Percentiles rank a stretch among this genome's conserved stretches.
These are phyloP conservation scores for Coemansia sp. DNA, from an alignment of 192 early-diverging fungal genomes.

Conservation along the genomic window DNA sequence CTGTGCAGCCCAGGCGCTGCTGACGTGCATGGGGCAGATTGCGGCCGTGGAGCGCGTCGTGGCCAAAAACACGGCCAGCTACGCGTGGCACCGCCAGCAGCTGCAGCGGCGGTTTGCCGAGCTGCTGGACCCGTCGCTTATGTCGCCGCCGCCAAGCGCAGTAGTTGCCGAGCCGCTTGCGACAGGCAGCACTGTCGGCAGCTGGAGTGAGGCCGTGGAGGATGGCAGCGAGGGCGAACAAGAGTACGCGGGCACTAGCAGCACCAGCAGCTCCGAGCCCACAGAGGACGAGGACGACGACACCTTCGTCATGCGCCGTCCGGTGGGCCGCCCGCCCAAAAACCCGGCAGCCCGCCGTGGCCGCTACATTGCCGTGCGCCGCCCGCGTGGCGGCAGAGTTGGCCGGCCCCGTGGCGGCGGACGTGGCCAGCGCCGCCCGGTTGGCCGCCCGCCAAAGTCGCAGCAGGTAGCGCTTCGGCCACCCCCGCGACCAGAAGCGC, in stretches of 20 bases:
- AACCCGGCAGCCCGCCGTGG: neutral
- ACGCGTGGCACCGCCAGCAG: constrained; percentile 31
- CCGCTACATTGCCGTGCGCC: neutral
- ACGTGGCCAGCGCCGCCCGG: constrained; percentile 7
- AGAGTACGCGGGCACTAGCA: neutral
- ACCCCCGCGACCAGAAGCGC: neutral
- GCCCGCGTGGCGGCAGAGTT: constrained; percentile 4
- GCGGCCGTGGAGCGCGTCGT: constrained; percentile 23
- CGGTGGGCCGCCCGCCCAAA: constrained; percentile 13
- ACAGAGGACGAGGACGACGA: constrained; percentile 16
- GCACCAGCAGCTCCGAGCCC: constrained; percentile 1
- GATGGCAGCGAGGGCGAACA: constrained; percentile 11
- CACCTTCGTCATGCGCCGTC: neutral
- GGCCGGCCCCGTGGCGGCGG: constrained; percentile 5
- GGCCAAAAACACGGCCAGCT: constrained; percentile 24
- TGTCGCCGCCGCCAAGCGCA: neutral
- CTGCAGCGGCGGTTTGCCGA: constrained; percentile 27
- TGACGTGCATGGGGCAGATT: constrained; percentile 26
- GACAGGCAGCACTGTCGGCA: neutral
- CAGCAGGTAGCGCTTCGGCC: constrained; percentile 2
- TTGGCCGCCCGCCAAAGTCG: constrained; percentile 9
- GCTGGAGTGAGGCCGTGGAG: neutral
- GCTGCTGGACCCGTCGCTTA: constrained; percentile 1
- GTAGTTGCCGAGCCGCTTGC: neutral
- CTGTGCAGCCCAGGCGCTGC: constrained; percentile 38